These are phyloP conservation scores for Aspergillus fijiensis DNA, from an alignment of 2,329 filamentous ascomycete genomes.

Conservation along the genomic window DNA sequence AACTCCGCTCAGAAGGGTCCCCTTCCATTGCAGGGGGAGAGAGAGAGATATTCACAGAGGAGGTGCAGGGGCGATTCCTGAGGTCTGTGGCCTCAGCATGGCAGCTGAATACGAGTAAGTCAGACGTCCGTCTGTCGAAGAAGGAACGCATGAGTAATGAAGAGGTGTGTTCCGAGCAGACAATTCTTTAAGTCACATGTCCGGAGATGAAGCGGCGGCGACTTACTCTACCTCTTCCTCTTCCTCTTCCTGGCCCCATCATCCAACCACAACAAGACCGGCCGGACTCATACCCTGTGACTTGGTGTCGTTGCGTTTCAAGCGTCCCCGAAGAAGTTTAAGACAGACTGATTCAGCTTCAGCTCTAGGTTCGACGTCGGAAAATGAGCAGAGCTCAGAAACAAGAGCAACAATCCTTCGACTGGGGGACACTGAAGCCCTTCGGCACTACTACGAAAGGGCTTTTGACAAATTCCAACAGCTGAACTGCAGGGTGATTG, in stretches of 20 bases:
- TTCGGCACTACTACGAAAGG: conserved; percentile 38
- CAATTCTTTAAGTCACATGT: conserved; percentile 11
- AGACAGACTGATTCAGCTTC: conserved; percentile 13
- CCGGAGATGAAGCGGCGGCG: conserved; percentile 12
- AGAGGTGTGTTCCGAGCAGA: background rate
- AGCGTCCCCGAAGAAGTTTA: conserved; percentile 27
- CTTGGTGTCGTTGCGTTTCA: conserved; percentile 29
- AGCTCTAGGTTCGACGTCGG: conserved; percentile 12
- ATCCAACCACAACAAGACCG: conserved; percentile 18
- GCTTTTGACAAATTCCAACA: conserved; percentile 44
- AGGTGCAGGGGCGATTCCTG: conserved; percentile 37
- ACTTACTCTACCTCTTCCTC: conserved; percentile 12
- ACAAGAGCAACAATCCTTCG: conserved; percentile 27
- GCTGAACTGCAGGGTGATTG: conserved; percentile 42
- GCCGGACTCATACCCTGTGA: conserved; percentile 34
- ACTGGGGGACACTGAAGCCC: conserved; percentile 27
- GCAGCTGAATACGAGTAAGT: conserved; percentile 28
- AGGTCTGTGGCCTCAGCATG: conserved; percentile 25
- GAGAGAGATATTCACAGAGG: conserved; percentile 36
- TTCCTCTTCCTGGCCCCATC: conserved; percentile 23
- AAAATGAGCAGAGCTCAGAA: conserved; percentile 5
- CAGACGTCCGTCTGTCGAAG: background rate
- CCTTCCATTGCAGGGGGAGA: conserved; percentile 34
- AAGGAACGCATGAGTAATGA: background rate
- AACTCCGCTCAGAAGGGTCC: conserved; percentile 33